Evolutionary conservation across 1,139 yeast species (phyloP).

Genomic region (Suhomyces guaymorum): DNA sequence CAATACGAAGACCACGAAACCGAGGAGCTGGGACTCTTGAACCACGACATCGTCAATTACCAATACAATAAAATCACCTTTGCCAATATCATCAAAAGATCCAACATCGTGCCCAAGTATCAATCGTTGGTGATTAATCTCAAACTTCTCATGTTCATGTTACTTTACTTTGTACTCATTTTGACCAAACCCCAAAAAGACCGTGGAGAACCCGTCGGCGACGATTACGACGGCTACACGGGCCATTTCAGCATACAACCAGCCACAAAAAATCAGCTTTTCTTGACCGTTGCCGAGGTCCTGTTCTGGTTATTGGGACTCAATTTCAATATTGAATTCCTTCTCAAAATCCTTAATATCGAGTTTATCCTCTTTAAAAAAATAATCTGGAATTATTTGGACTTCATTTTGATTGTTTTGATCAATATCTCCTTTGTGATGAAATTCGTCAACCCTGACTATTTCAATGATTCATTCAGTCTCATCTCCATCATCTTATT

Average conservation of each 20-base stretch:
- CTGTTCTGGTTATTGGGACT: conserved; percentile 39
- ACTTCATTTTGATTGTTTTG: conserved; percentile 33
- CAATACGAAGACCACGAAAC: conserved; percentile 18
- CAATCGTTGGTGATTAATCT: conserved; percentile 45
- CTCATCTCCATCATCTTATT: conserved; percentile 53
- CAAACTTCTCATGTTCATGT: conserved; percentile 34
- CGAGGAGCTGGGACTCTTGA: conserved; percentile 18
- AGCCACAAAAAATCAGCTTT: not conserved
- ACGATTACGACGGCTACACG: conserved; percentile 3
- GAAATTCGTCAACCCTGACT: conserved; percentile 15
- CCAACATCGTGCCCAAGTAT: conserved; percentile 44
- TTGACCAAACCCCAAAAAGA: conserved; percentile 24
- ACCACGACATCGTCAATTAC: conserved; percentile 39
- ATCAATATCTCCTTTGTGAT: conserved; percentile 34
- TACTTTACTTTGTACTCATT: conserved; percentile 36
- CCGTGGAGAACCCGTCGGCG: conserved; percentile 3
- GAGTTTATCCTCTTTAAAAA: conserved; percentile 40
- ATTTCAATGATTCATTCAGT: conserved; percentile 35
- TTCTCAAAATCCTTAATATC: conserved; percentile 44
- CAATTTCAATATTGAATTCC: conserved; percentile 39
- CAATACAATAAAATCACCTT: conserved; percentile 34
- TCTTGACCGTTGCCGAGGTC: conserved; percentile 19
- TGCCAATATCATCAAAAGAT: conserved; percentile 30
- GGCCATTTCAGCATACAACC: not conserved
- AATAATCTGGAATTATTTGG: conserved; percentile 46